These are phyloP conservation scores for Cladophialophora psammophila DNA, from an alignment of 2,329 filamentous ascomycete genomes.

Conservation along the genomic window DNA sequence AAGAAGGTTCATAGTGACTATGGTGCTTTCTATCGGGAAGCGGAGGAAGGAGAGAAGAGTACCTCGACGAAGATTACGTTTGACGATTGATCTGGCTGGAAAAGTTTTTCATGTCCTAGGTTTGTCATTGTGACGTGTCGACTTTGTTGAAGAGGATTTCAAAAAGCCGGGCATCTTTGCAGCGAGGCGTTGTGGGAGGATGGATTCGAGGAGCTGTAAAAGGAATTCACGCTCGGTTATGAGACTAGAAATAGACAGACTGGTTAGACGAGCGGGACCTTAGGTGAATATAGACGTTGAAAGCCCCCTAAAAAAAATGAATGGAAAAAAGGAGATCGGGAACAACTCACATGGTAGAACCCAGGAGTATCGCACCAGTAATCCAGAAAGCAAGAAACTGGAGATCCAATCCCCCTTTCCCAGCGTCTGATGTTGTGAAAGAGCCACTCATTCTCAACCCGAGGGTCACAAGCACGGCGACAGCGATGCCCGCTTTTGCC, in stretches of 20 bases:
- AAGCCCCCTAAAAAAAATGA: not conserved
- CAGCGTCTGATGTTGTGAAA: not conserved
- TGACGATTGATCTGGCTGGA: conserved; percentile 58
- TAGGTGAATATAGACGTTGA: not conserved
- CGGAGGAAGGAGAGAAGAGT: conserved; percentile 72
- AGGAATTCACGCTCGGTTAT: conserved; percentile 37
- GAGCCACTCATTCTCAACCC: conserved; percentile 14
- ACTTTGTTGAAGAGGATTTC: conserved; percentile 4
- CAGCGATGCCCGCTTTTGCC: conserved; percentile 10
- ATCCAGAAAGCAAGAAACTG: conserved; percentile 19
- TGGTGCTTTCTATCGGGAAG: conserved; percentile 93
- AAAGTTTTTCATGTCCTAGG: conserved; percentile 1
- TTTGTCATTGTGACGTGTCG: conserved; percentile 4
- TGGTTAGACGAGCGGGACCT: not conserved
- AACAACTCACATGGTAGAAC: conserved; percentile 34
- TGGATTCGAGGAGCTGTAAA: conserved; percentile 29
- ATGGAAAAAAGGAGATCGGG: conserved; percentile 4
- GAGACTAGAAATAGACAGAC: conserved; percentile 20
- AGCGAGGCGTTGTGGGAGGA: conserved; percentile 38
- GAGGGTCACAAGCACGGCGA: conserved; percentile 13
- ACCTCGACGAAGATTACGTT: conserved; percentile 92
- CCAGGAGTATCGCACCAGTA: conserved; percentile 24
- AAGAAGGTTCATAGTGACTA: conserved; percentile 97
- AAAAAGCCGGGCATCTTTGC: conserved; percentile 22
- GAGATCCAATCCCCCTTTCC: conserved; percentile 14